These are phyloP conservation scores for Moesziomyces globuligerus DNA, from an alignment of 1,284 basidiomycete genomes.

Conservation along the genomic window DNA sequence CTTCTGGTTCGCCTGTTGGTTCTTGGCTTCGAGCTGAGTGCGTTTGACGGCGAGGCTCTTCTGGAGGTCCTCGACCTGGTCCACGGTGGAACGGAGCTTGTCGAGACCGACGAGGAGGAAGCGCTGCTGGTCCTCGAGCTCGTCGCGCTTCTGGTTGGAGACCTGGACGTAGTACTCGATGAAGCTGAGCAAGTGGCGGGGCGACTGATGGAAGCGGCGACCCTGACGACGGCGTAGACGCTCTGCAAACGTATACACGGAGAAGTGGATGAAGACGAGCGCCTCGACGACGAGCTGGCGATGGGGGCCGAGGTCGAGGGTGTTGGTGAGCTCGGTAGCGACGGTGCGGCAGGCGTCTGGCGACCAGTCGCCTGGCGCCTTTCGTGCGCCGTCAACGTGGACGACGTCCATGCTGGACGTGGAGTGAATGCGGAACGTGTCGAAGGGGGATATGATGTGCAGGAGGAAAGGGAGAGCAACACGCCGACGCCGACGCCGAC, in stretches of 20 bases:
- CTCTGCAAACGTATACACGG: slow-evolving; percentile 87
- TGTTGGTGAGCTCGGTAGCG: slow-evolving; percentile 59
- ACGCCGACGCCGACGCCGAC: no score
- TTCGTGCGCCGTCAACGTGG: slow-evolving; percentile 42
- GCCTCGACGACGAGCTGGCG: slow-evolving; percentile 79
- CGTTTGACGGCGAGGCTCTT: slow-evolving; percentile 95
- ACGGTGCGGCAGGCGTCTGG: slow-evolving; percentile 66
- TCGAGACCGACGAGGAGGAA: slow-evolving; percentile 98
- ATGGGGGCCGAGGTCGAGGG: slow-evolving; percentile 62
- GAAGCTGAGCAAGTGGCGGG: slow-evolving; percentile 97
- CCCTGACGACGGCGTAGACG: slow-evolving; percentile 90
- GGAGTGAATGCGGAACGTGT: neutral
- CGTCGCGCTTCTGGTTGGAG: slow-evolving; percentile 96
- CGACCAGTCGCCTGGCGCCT: slow-evolving; percentile 66
- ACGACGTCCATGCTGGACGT: slow-evolving; percentile 40
- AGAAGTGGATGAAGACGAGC: slow-evolving; percentile 90
- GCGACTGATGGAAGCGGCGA: slow-evolving; percentile 95
- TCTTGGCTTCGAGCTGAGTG: slow-evolving; percentile 89
- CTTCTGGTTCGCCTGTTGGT: slow-evolving; percentile 95
- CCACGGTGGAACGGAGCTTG: slow-evolving; percentile 94
- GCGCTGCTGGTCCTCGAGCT: slow-evolving; percentile 97
- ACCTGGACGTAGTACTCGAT: slow-evolving; percentile 98
- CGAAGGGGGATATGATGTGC: slow-evolving; percentile 2
- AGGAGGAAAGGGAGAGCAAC: neutral
- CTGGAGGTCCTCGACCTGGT: slow-evolving; percentile 78